Base-by-base conservation (phyloP, 169 alveolate genomes). In the Plasmodium berghei region DNA sequence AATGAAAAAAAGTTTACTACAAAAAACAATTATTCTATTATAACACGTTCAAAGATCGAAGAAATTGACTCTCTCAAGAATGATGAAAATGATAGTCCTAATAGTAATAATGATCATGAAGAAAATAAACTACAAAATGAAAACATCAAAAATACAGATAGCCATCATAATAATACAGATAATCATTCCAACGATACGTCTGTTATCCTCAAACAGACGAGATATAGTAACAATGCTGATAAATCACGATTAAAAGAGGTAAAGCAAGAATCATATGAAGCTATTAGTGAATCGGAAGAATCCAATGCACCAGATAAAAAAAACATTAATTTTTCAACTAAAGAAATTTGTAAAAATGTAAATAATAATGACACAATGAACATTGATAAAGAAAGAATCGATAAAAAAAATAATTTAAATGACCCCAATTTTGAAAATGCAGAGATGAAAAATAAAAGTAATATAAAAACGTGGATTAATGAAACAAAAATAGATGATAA, bases 391-490 rank as follows among this genome's bases (percentile, higher is more conserved):
- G 56, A 72, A 12, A 9, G 5, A 24, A 9, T 62, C 12, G 16
- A 2, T 54, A 73, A 73, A 5, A 5, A 14, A 18, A 73, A 58
- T 1, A 24, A 16, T 40, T 73, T 45, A 45, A 73, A 14, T 14
- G 1, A 9, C n/a, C 14, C 4, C 0, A 24, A 8, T 48, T 10
- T 58, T 5, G 69, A 56, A 45, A 16, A 18, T 8, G 45, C 10
- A 40, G 87, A 40, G 18, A 18, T 18, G 4, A 52, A 77, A 26
- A 77, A 49, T 22, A 64, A 16, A 24, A 59, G 34, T 48, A 75
- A 42, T n/a, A 20, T 28, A 10, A 55, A 8, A n/a, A 40, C 42
- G 12, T 72, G n/a, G 12, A 63, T 22, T 22, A 18, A 46, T 10
- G 45, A 40, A 64, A 72, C 42, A 2, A 34, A 20, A 20, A 26